Base-by-base conservation (phyloP, 805 yeast species). In the Ascoidea tarda region DNA sequence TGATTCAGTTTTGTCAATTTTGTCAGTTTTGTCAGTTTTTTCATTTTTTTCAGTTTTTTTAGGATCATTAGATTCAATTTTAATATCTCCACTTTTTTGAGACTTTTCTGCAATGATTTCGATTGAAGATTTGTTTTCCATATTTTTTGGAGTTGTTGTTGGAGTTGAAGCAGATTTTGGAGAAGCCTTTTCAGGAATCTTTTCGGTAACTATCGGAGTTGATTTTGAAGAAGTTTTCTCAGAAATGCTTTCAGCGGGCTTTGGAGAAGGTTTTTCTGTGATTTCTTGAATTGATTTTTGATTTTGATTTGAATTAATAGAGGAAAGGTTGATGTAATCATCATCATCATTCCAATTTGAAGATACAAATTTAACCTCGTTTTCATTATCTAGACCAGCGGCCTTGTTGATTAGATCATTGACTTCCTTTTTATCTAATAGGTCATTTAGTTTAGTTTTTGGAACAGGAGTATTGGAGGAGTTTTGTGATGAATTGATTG, bases 391-490 rank as follows among this genome's bases (percentile, higher is more conserved):
- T 46, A 66, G 52, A 42, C 60, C 63, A 32, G 65, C 68, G 10
- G 73, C 82, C 58, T 78, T 78, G 51, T 71, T 66, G 46, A 81
- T 61, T 59, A 80, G 63, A 21, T 66, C 60, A 52, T 67, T 66
- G 16, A 80, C 83, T 47, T 70, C 74, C 42, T 73, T 68, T 49
- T 73, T 69, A 46, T 76, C 69, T 49, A 77, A 63, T 45, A 78
- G 66, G 10, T 73, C 77, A 54, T 77, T 80, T 33, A 78, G 69
- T 44, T 68, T 70, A 33, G 69, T 63, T 65, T 76, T 67, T 57
- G 69, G 47, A 3, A 62, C 54, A 16, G 50, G 31, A 5, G 52
- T 49, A 31, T 10, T 46, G 2, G 46, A 44, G 5, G 47, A 44
- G 8, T 46, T 28, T 21, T 21, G 28, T 21, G 28, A 21, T 21